phyloP scores from a whole-genome alignment of 768 basidiomycete genomes.

The Collybiopsis confluens region DNA sequence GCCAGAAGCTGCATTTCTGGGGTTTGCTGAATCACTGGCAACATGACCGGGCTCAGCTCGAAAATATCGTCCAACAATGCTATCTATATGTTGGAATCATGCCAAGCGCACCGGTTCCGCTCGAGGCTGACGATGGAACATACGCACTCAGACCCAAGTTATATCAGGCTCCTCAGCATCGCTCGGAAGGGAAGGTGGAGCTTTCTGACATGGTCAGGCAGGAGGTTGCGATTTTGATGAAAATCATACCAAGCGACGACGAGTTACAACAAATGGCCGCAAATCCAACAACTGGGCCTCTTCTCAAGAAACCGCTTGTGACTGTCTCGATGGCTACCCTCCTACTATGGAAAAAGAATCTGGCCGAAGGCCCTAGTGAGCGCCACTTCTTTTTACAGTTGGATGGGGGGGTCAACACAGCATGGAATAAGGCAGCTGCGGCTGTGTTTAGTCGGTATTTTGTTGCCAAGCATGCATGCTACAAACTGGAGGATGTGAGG shows the following conservation, averaged over 20 bases:
- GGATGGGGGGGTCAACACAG: neutral
- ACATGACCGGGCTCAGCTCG: too few relatives aligned
- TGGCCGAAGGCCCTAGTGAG: neutral
- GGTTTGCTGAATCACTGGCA: too few relatives aligned
- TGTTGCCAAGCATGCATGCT: neutral
- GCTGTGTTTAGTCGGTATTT: neutral
- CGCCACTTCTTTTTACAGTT: neutral
- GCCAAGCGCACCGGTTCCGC: too few relatives aligned
- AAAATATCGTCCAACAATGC: too few relatives aligned
- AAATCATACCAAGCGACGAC: too few relatives aligned
- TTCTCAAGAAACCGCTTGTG: neutral
- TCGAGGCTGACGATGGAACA: too few relatives aligned
- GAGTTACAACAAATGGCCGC: too few relatives aligned
- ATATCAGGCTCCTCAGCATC: neutral
- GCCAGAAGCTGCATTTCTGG: too few relatives aligned
- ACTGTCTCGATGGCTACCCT: neutral
- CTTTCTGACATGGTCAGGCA: neutral
- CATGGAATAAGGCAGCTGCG: neutral
- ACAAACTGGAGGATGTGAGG: neutral
- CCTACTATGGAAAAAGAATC: neutral
- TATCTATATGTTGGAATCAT: too few relatives aligned
- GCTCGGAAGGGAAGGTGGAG: neutral
- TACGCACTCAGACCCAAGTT: neutral
- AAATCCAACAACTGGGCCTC: too few relatives aligned
- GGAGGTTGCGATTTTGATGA: neutral